Evolutionary conservation across 768 basidiomycete species (phyloP), one percentile per base, ranked within the genome.

Genomic region (Boletus edulis): DNA sequence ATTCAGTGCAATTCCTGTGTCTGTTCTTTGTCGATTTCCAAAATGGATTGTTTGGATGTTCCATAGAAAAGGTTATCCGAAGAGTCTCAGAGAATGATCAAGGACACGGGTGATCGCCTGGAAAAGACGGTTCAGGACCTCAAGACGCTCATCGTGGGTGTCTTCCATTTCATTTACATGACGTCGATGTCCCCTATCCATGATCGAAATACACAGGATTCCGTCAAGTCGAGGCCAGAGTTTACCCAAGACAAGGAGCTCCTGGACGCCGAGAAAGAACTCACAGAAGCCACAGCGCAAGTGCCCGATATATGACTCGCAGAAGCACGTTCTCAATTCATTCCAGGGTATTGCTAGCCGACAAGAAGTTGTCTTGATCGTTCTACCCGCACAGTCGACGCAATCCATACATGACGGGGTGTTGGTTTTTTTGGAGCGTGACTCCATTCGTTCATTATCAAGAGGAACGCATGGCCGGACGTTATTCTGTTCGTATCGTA

Each of bases 41-140:
- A 44, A 44, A 44, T 32, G 39, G 53, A 49, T 18, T 9, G 39
- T 18, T 43, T 11, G 49, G 29, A 13, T 58, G n/a, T 4, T 46
- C 49, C 43, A 53, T 55, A 92, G 90, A 76, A 69, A 51, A 81
- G 78, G 64, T 75, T 92, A 74, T 72, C 85, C 46, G 85, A 89
- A 53, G 92, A 95, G 75, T 85, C 86, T 41, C 74, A 82, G 57
- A 91, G 83, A 77, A 91, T 95, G 91, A 80, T 93, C 55, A 72
- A 72, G 48, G 89, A 93, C 66, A 79, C 85, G 20, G 73, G 75
- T 52, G 77, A 69, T 51, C 80, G 87, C 45, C 73, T 91, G n/a
- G 81, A 76, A 45, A 81, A 77, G 63, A 84, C 83, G 32, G 76
- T 76, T 31, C 83, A 75, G 52, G 88, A 89, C 52, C 76, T 94